A percentile compares a stretch with the other conserved stretches of the same genome.
phyloP scores from a whole-genome alignment of 352 stramenopile species.

The Pythium volutum region DNA sequence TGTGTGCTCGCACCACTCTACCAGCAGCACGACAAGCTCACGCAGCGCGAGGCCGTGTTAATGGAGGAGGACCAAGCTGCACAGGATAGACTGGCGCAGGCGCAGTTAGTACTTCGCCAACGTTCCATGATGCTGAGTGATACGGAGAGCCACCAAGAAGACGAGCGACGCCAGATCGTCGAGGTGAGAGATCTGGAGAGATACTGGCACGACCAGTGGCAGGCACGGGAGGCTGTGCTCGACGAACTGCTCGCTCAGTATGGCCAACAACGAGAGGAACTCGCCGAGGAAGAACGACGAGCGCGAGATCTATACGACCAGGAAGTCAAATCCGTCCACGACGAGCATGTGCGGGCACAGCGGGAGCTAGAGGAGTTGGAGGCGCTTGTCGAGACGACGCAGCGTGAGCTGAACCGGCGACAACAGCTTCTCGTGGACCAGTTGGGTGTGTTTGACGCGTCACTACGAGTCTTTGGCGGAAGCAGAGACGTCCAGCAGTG shows the following conservation, averaged over 20 bases:
- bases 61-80: slow-evolving; percentile 17
- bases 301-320: slow-evolving; percentile 8
- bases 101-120: slow-evolving; percentile 21
- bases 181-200: slow-evolving; percentile 22
- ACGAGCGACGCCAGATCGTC: slow-evolving; percentile 24
- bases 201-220: slow-evolving; percentile 30
- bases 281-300: background rate
- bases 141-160: slow-evolving; percentile 30
- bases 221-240: slow-evolving; percentile 2
- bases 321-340: slow-evolving; percentile 2
- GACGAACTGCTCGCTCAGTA: slow-evolving; percentile 16
- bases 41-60: slow-evolving; percentile 23
- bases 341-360: background rate
- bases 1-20: slow-evolving; percentile 39
- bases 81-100: slow-evolving; percentile 17
- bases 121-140: slow-evolving; percentile 38
- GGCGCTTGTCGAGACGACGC: background rate
- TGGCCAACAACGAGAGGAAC: background rate
- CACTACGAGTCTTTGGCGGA: slow-evolving; percentile 7
- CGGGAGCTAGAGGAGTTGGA: background rate
- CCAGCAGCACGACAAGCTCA: slow-evolving; percentile 16
- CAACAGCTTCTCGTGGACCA: slow-evolving; percentile 18
- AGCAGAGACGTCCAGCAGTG: slow-evolving; percentile 16
- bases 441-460: slow-evolving; percentile 18
- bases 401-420: slow-evolving; percentile 4